These are phyloP conservation scores for Colletotrichum sp. DNA, from an alignment of 2,329 filamentous ascomycete genomes.

Conservation along the genomic window DNA sequence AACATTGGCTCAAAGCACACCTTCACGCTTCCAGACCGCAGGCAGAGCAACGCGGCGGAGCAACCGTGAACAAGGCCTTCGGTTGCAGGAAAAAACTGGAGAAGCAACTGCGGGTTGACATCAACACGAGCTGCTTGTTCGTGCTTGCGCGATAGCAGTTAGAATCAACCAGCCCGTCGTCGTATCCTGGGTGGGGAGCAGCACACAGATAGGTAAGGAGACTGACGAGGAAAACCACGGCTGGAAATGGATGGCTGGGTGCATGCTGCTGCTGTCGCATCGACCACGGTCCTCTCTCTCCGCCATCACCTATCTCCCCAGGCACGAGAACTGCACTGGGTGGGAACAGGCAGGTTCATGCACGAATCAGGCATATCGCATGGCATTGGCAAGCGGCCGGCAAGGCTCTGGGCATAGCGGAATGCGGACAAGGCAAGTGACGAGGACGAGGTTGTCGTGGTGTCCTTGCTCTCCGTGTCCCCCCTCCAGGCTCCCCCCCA, in stretches of 20 bases:
- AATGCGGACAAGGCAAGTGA: not conserved
- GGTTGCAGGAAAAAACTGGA: constrained; percentile 15
- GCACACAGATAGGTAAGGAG: not conserved
- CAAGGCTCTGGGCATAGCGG: not conserved
- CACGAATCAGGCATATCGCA: constrained; percentile 8
- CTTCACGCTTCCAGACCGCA: constrained; percentile 13
- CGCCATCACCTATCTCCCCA: not conserved
- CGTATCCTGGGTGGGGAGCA: constrained; percentile 4
- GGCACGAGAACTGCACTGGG: not conserved
- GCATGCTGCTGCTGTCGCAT: constrained; percentile 18
- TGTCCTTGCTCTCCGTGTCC: not conserved
- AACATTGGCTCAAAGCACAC: constrained; percentile 22
- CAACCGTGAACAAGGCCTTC: constrained; percentile 1
- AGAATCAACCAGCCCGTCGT: not conserved
- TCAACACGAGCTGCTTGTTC: constrained; percentile 15
- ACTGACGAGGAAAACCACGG: constrained; percentile 6
- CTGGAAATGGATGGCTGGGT: constrained; percentile 13
- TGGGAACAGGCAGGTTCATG: constrained; percentile 10
- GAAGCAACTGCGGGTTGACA: constrained; percentile 17
- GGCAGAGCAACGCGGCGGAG: constrained; percentile 1
- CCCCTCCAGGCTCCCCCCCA: not conserved
- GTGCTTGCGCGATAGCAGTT: not conserved
- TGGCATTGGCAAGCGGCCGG: not conserved
- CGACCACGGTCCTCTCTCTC: not conserved
- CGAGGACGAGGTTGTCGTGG: constrained; percentile 1